A percentile compares a stretch with the other conserved stretches of the same genome.
Conservation (phyloP, 1,284 basidiomycete genomes). For the Trichosporon sp. region DNA sequence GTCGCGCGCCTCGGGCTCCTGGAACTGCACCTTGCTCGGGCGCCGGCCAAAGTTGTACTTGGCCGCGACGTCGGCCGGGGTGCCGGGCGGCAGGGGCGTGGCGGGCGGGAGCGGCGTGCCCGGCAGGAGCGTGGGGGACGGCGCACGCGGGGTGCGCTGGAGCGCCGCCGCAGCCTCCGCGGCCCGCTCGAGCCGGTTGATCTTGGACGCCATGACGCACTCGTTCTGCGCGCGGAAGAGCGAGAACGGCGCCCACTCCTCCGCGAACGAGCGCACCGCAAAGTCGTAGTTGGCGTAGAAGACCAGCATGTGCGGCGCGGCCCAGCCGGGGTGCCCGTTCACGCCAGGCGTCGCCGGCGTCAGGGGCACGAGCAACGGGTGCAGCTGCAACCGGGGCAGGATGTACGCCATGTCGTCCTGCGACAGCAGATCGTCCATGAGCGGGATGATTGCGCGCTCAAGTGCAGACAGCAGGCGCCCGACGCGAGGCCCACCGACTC, state of each 20-base stretch:
- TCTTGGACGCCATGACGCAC: slow-evolving; percentile 46
- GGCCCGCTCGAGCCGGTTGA: slow-evolving; percentile 16
- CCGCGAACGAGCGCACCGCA: slow-evolving; percentile 46
- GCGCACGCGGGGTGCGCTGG: slow-evolving; percentile 4
- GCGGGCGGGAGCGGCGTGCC: background rate
- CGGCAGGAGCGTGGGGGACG: slow-evolving; percentile 6
- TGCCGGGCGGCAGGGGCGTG: background rate
- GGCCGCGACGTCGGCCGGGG: background rate
- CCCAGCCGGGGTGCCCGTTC: slow-evolving; percentile 25
- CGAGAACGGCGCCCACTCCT: slow-evolving; percentile 51
- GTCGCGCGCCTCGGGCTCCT: slow-evolving; percentile 22
- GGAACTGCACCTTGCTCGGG: slow-evolving; percentile 47
- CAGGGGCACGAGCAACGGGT: slow-evolving; percentile 43
- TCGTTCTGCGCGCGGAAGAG: slow-evolving; percentile 51
- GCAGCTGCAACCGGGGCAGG: slow-evolving; percentile 41
- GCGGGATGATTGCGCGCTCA: slow-evolving; percentile 44
- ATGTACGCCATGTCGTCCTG: slow-evolving; percentile 43
- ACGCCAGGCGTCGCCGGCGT: slow-evolving; percentile 27
- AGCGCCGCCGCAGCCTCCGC: slow-evolving; percentile 6
- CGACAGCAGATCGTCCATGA: slow-evolving; percentile 45
- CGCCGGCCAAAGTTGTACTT: slow-evolving; percentile 27
- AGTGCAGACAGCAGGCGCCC: slow-evolving; percentile 31
- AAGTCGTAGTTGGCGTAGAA: slow-evolving; percentile 51
- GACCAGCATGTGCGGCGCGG: slow-evolving; percentile 49
- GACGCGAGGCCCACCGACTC: slow-evolving; percentile 30